Evolutionary conservation across 2,329 filamentous ascomycete genomes (phyloP).

Genomic region (Pochonia chlamydosporia): DNA sequence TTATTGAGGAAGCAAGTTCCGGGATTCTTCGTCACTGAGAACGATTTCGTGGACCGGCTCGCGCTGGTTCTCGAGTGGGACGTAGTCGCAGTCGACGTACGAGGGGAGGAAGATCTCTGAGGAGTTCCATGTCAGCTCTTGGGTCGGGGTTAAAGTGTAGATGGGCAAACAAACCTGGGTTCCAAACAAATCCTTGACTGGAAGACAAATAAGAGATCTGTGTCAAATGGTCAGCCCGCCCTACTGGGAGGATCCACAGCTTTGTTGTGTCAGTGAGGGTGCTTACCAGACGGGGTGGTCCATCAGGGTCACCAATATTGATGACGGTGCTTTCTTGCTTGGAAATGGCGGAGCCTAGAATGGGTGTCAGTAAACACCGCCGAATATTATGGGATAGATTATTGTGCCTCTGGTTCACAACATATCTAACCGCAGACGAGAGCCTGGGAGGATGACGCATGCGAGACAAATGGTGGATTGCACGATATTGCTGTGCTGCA

Average conservation of each 20-base stretch:
- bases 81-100: slow-evolving; percentile 69
- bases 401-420: background rate
- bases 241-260: background rate
- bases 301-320: slow-evolving; percentile 69
- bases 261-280: background rate
- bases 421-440: background rate
- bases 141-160: background rate
- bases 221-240: background rate
- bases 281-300: slow-evolving; percentile 64
- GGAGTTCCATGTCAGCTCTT: slow-evolving; percentile 7
- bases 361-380: slow-evolving; percentile 17
- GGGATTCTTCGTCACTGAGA: slow-evolving; percentile 71
- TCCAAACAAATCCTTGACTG: slow-evolving; percentile 78
- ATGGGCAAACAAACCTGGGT: slow-evolving; percentile 51
- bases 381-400: background rate
- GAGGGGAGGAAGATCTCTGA: slow-evolving; percentile 76
- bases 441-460: background rate
- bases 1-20: slow-evolving; percentile 61
- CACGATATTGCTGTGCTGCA: background rate
- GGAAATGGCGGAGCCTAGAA: slow-evolving; percentile 62
- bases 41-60: slow-evolving; percentile 75
- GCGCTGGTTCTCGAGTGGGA: slow-evolving; percentile 67
- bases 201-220: slow-evolving; percentile 77
- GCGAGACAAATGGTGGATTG: background rate
- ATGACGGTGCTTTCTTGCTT: slow-evolving; percentile 76